Percentiles rank a stretch among this genome's conserved stretches.
Conservation (phyloP, 495 filamentous ascomycete species). For the Talaromyces proteolyticus region DNA sequence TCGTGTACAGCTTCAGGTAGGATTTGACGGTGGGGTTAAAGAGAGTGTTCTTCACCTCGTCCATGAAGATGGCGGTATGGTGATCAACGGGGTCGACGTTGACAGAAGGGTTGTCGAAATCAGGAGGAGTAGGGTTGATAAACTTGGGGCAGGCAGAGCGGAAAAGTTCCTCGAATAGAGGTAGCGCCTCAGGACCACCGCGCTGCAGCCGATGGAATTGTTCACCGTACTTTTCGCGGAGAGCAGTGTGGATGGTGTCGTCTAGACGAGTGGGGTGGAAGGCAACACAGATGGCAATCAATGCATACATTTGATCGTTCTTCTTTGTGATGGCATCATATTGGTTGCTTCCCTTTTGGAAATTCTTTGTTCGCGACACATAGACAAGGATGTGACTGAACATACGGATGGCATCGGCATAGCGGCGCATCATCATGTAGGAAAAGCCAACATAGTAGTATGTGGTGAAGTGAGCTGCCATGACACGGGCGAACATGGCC, state of each 20-base stretch:
- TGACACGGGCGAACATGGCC: conserved; percentile 98
- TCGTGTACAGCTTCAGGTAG: conserved; percentile 98
- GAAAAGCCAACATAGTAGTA: conserved; percentile 99
- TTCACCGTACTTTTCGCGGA: conserved; percentile 98
- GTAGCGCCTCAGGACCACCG: conserved; percentile 88
- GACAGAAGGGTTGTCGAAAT: conserved; percentile 90
- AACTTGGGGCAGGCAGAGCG: conserved; percentile 94
- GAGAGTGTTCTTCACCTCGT: conserved; percentile 97
- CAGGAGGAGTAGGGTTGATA: conserved; percentile 93
- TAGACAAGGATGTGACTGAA: conserved; percentile 99
- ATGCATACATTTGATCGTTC: conserved; percentile 99
- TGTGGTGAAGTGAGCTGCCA: conserved; percentile 99
- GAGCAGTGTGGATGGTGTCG: conserved; percentile 96
- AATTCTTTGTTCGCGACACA: conserved; percentile 98
- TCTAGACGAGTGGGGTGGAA: conserved; percentile 95
- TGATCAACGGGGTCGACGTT: conserved; percentile 98
- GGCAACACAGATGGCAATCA: conserved; percentile 97
- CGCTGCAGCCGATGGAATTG: conserved; percentile 93
- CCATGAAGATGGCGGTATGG: conserved; percentile 96
- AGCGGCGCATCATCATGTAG: conserved; percentile 99
- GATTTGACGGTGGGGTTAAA: conserved; percentile 90
- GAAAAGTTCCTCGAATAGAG: conserved; percentile 97
- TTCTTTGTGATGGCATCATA: conserved; percentile 99
- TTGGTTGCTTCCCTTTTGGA: conserved; percentile 92
- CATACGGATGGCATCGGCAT: conserved; percentile 97